A percentile compares a stretch with the other conserved stretches of the same genome.
phyloP scores from a whole-genome alignment of 2,329 filamentous ascomycete species.

The Neofusicoccum parvum region DNA sequence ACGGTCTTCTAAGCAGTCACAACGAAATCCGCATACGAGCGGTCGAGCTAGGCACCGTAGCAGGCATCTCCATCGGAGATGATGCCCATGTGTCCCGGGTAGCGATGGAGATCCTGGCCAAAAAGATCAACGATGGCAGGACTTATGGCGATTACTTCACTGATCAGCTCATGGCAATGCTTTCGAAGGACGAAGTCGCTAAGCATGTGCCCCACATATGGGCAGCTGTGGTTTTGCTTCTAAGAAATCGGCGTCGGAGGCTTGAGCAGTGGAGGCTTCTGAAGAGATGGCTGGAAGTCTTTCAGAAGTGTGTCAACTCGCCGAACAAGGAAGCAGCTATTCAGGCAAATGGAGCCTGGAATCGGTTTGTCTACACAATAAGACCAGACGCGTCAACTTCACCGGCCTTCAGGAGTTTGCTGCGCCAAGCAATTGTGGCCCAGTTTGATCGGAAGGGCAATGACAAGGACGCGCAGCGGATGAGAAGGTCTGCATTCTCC shows the following conservation, averaged over 20 bases:
- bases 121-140: constrained; percentile 53
- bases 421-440: constrained; percentile 68
- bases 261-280: constrained; percentile 71
- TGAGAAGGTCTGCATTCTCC: constrained; percentile 63
- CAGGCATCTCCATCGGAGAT: constrained; percentile 68
- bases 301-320: constrained; percentile 83
- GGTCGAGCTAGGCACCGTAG: constrained; percentile 72
- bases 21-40: constrained; percentile 76
- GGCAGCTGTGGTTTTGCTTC: constrained; percentile 77
- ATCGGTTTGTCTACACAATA: constrained; percentile 75
- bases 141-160: constrained; percentile 72
- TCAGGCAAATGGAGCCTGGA: constrained; percentile 84
- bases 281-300: constrained; percentile 72
- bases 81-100: constrained; percentile 69
- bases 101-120: constrained; percentile 64
- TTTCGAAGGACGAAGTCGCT: constrained; percentile 59
- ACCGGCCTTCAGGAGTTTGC: constrained; percentile 59
- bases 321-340: constrained; percentile 65
- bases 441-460: constrained; percentile 67
- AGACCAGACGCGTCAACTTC: constrained; percentile 63
- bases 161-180: constrained; percentile 68
- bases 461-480: constrained; percentile 50
- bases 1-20: constrained; percentile 76
- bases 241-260: constrained; percentile 64
- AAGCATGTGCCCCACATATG: constrained; percentile 82